Percentiles rank a stretch among this genome's conserved stretches.
Conservation (phyloP, 1,284 basidiomycete genomes). For the Leccinum fallax region DNA sequence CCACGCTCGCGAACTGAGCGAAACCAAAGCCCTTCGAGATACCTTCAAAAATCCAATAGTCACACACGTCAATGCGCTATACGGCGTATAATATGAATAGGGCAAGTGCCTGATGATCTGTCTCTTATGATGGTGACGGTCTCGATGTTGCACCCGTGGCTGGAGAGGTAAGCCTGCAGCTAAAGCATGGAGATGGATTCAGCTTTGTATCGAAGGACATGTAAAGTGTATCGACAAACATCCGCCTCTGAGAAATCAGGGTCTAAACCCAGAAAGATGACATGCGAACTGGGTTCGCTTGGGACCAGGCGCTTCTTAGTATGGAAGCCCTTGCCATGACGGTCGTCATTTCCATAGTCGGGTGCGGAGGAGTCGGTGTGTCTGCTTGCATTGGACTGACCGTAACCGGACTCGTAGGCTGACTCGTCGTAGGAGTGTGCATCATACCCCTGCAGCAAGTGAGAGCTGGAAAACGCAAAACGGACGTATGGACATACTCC, state of each 20-base stretch:
- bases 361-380: constrained; percentile 33
- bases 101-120: constrained; percentile 89
- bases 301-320: constrained; percentile 72
- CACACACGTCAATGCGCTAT: constrained; percentile 70
- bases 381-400: constrained; percentile 23
- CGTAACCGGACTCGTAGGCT: constrained; percentile 37
- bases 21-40: constrained; percentile 92
- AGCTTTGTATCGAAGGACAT: constrained; percentile 41
- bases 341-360: constrained; percentile 51
- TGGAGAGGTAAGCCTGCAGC: constrained; percentile 79
- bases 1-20: constrained; percentile 82
- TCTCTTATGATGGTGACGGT: constrained; percentile 93
- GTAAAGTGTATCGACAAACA: constrained; percentile 58
- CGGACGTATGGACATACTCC: constrained; percentile 50
- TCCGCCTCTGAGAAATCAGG: constrained; percentile 88
- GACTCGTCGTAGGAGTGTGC: constrained; percentile 28
- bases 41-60: constrained; percentile 71
- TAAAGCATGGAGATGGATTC: constrained; percentile 43
- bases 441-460: constrained; percentile 45
- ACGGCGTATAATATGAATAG: constrained; percentile 67
- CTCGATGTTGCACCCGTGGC: constrained; percentile 73
- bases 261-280: constrained; percentile 91
- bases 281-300: constrained; percentile 83
- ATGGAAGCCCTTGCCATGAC: constrained; percentile 44
- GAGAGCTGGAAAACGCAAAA: constrained; percentile 36